Conservation (phyloP, 495 filamentous ascomycete species). For the Aspergillus hancockii region DNA sequence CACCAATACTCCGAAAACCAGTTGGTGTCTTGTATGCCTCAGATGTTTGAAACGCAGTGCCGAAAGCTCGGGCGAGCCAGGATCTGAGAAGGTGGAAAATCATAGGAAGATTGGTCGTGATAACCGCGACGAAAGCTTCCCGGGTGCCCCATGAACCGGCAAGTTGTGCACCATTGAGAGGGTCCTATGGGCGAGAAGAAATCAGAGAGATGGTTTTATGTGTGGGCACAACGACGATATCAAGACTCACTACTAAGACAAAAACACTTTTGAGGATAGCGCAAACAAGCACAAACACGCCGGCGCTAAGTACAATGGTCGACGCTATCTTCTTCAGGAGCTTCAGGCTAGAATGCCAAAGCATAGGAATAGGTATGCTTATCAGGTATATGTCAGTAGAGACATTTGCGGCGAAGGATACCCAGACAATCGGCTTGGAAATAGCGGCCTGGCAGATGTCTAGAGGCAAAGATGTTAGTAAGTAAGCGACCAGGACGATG, state of each 20-base stretch:
- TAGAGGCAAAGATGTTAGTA: slow-evolving; percentile 17
- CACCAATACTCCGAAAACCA: slow-evolving; percentile 20
- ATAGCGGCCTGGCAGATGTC: slow-evolving; percentile 53
- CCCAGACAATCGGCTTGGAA: slow-evolving; percentile 42
- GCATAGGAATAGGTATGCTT: slow-evolving; percentile 53
- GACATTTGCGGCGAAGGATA: slow-evolving; percentile 50
- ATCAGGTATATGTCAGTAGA: slow-evolving; percentile 56
- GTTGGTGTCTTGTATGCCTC: slow-evolving; percentile 29
- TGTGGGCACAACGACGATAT: neutral
- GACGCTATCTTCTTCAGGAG: slow-evolving; percentile 47
- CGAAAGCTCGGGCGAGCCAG: slow-evolving; percentile 42
- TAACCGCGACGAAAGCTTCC: slow-evolving; percentile 52
- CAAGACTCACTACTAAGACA: slow-evolving; percentile 39
- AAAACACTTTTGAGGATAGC: slow-evolving; percentile 49
- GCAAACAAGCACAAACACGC: slow-evolving; percentile 51
- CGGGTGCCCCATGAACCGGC: slow-evolving; percentile 53
- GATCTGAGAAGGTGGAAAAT: slow-evolving; percentile 50
- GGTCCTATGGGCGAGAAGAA: slow-evolving; percentile 30
- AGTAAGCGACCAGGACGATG: neutral
- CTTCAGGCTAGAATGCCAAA: slow-evolving; percentile 48
- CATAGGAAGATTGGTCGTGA: slow-evolving; percentile 56
- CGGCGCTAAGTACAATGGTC: slow-evolving; percentile 49
- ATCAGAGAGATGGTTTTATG: neutral
- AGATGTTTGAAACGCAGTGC: slow-evolving; percentile 30
- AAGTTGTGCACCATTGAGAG: slow-evolving; percentile 45